Evolutionary conservation across 192 early-diverging fungal genomes (phyloP), one percentile per base, ranked within the genome.

Genomic region (Rhizophlyctis rosea): DNA sequence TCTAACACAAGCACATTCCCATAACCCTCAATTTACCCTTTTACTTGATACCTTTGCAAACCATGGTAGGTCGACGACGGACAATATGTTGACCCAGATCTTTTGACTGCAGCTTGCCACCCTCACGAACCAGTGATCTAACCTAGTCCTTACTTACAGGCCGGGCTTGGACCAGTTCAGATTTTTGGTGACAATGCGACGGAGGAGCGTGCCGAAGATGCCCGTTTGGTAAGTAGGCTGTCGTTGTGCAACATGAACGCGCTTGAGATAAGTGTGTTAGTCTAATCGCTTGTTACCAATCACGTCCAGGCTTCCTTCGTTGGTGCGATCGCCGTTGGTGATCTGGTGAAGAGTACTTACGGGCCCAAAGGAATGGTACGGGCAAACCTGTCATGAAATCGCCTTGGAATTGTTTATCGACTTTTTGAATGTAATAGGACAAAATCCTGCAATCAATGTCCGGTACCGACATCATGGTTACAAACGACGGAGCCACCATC

Each of bases 401-500:
- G 23, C 54, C 51, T 14, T 32, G 57, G 11, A 33, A 49, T 32
- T 32, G 31, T 14, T 18, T 50, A 35, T 52, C 54, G 1, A 23
- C 69, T 13, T 21, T 18, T 28, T 49, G 21, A 51, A 33, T 44
- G 55, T 23, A 14, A 31, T 60, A 92, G 89, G 96, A 99, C 81
- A 99, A 99, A 79, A 97, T 95, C 65, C 86, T 99, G 65, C 96
- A 99, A 73, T 99, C 96, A 50, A 80, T 91, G 59, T 75, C 79
- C 32, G 89, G 81, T 61, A 87, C 85, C 50, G 88, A 91, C 63
- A 85, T 97, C 66, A 81, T 92, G 56, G 95, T 97, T 52, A 97
- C 96, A 25, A 99, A 99, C 77, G 96, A 99, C 75, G 96, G 96
- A 28, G 96, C 96, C 7, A 99, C 96, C n/a, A 99, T 99, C 70